phyloP scores from a whole-genome alignment of 1,284 basidiomycete genomes.

The Trichosporon sp. region DNA sequence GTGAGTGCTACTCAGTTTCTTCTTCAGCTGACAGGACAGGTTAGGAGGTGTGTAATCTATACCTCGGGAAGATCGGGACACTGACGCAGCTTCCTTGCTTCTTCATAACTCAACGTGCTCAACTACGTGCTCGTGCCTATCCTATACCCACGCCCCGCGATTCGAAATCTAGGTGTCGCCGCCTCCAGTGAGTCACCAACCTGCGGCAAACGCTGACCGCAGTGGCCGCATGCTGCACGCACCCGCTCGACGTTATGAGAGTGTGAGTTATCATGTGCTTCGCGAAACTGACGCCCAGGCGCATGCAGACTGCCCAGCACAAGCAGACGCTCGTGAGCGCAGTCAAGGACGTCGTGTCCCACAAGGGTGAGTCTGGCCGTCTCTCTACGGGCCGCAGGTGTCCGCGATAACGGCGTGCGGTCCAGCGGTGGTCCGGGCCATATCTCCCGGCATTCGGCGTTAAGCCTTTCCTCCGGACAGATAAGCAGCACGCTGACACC shows the following conservation, averaged over 20 bases:
- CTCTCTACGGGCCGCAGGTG: background rate
- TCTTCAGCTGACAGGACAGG: constrained; percentile 20
- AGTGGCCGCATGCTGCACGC: constrained; percentile 85
- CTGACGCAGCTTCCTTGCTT: constrained; percentile 22
- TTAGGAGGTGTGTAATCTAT: constrained; percentile 27
- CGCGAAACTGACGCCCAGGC: constrained; percentile 34
- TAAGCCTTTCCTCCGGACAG: too few relatives aligned
- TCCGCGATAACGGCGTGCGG: constrained; percentile 6
- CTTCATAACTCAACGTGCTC: constrained; percentile 2
- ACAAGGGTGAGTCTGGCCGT: constrained; percentile 40
- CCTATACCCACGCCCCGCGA: background rate
- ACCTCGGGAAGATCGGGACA: background rate
- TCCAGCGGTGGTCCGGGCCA: background rate
- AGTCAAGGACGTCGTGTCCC: constrained; percentile 39
- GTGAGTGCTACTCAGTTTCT: constrained; percentile 17
- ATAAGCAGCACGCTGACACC: background rate
- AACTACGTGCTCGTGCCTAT: background rate
- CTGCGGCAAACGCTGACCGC: constrained; percentile 15
- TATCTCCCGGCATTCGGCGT: constrained; percentile 3
- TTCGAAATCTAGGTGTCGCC: constrained; percentile 56
- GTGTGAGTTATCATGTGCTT: constrained; percentile 61
- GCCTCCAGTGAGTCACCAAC: constrained; percentile 66
- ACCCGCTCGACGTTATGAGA: constrained; percentile 83
- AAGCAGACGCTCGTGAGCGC: constrained; percentile 44
- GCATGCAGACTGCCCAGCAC: constrained; percentile 51